These are phyloP conservation scores for Sporothrix luriei DNA, from an alignment of 2,329 filamentous ascomycete genomes.

Conservation along the genomic window DNA sequence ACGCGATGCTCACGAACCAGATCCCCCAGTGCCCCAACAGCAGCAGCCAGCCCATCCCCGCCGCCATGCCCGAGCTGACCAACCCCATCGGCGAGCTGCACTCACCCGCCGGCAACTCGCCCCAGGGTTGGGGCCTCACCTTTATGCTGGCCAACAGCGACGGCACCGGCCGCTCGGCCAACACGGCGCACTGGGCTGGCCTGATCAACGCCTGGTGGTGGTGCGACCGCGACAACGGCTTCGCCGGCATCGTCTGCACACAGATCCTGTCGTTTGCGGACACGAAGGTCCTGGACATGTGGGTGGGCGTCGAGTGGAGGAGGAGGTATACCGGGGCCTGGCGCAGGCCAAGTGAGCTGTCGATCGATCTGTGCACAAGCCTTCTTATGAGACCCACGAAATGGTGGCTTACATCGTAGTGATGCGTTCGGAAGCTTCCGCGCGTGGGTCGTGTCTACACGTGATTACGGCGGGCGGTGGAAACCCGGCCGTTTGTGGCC, in stretches of 20 bases:
- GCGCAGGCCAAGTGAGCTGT: conserved; percentile 1
- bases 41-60: conserved; percentile 47
- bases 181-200: conserved; percentile 58
- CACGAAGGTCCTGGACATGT: conserved; percentile 44
- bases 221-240: conserved; percentile 58
- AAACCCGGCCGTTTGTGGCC: too few relatives aligned
- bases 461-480: too few relatives aligned
- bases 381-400: too few relatives aligned
- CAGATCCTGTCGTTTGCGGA: conserved; percentile 53
- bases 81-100: conserved; percentile 54
- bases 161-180: conserved; percentile 52
- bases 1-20: conserved; percentile 64
- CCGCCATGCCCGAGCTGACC: conserved; percentile 51
- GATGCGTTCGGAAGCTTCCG: neutral
- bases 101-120: conserved; percentile 46
- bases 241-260: conserved; percentile 52
- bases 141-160: conserved; percentile 55
- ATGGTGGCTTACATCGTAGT: neutral
- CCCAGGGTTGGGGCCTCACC: conserved; percentile 63
- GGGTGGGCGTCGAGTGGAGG: conserved; percentile 45
- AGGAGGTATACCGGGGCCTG: conserved; percentile 40
- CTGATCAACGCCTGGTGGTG: conserved; percentile 62
- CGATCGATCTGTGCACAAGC: too few relatives aligned
- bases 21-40: conserved; percentile 56
- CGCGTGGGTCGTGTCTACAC: neutral